phyloP scores from a whole-genome alignment of 768 basidiomycete genomes.

The Exsudoporus frostii region DNA sequence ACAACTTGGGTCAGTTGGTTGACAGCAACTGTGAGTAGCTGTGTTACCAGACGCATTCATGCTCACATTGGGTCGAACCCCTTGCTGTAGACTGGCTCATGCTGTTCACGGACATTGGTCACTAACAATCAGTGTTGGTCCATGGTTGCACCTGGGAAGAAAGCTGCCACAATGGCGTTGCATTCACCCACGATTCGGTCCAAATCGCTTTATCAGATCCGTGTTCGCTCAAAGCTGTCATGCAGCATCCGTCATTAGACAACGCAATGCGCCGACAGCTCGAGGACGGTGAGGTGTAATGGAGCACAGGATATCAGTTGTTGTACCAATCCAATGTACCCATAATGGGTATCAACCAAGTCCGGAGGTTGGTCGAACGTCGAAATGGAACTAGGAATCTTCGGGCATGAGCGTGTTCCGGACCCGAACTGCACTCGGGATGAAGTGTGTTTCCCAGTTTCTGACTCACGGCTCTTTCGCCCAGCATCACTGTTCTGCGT shows the following conservation, averaged over 20 bases:
- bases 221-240: too few relatives aligned
- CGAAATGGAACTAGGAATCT: not conserved
- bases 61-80: too few relatives aligned
- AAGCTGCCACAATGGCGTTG: not conserved
- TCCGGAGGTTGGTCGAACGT: not conserved
- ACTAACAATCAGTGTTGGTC: not conserved
- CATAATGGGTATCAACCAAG: not conserved
- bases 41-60: not conserved
- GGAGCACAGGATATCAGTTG: not conserved
- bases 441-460: not conserved
- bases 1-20: not conserved
- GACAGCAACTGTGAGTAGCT: constrained; percentile 6
- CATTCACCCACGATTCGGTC: not conserved
- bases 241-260: not conserved
- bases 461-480: not conserved
- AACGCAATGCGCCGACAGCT: not conserved
- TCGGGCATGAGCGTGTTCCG: not conserved
- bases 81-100: not conserved
- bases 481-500: not conserved
- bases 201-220: not conserved
- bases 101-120: not conserved
- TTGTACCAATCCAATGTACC: not conserved
- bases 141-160: not conserved
- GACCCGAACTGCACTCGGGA: not conserved
- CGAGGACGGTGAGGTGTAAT: too few relatives aligned